Conservation (phyloP, 2,329 filamentous ascomycete genomes). For the Trichoderma cornu-damae region DNA sequence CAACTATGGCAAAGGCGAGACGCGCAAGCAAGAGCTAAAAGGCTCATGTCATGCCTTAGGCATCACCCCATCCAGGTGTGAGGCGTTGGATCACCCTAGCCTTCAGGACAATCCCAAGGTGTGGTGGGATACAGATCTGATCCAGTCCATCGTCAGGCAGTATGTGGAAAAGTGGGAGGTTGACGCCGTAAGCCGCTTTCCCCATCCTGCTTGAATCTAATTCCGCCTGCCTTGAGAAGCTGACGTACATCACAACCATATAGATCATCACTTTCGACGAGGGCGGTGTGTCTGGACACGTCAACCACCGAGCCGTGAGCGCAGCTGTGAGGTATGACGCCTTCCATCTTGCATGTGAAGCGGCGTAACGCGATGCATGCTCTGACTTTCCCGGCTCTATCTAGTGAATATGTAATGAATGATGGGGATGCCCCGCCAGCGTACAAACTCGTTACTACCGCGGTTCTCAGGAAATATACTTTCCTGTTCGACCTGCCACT, state of each 20-base stretch:
- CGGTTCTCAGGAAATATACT: conserved; percentile 36
- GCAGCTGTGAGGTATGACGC: conserved; percentile 34
- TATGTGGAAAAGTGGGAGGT: conserved; percentile 36
- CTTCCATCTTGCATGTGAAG: neutral
- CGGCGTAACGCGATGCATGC: neutral
- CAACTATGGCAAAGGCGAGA: conserved; percentile 31
- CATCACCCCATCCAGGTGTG: conserved; percentile 28
- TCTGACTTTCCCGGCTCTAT: conserved; percentile 1
- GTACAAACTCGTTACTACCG: conserved; percentile 35
- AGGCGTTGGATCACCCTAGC: conserved; percentile 32
- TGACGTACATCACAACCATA: conserved; percentile 11
- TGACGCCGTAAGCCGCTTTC: conserved; percentile 23
- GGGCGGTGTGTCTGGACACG: conserved; percentile 37
- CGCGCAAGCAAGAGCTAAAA: conserved; percentile 27
- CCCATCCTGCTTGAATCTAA: neutral
- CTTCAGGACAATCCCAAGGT: conserved; percentile 36
- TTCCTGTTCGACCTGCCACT: conserved; percentile 35
- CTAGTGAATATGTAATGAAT: conserved; percentile 28
- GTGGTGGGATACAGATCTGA: conserved; percentile 36
- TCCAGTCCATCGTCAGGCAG: conserved; percentile 31
- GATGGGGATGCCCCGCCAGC: conserved; percentile 30
- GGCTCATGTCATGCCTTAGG: conserved; percentile 30
- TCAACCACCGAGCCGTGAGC: conserved; percentile 39
- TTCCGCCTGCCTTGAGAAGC: neutral
- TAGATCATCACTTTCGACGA: conserved; percentile 39